Conservation (phyloP, 331 rosid genomes). For the Spiraea crenata region DNA sequence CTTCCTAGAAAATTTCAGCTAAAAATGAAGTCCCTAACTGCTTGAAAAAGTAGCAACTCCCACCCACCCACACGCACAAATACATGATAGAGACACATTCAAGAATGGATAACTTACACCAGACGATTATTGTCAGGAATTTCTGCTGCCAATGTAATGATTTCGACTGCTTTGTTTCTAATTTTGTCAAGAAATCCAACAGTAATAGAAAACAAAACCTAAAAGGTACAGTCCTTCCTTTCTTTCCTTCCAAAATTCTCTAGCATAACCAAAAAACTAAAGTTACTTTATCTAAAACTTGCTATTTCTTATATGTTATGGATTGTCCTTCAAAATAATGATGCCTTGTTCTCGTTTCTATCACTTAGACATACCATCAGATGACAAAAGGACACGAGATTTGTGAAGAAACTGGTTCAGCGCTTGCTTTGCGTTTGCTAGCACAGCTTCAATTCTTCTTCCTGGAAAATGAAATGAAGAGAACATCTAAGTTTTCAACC, state of each 20-base stretch:
- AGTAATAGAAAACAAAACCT: too few relatives aligned
- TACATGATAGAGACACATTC: background rate
- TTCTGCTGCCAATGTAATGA: slow-evolving; percentile 83
- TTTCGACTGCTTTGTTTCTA: slow-evolving; percentile 66
- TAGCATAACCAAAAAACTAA: slow-evolving; percentile 1
- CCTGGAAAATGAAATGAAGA: slow-evolving; percentile 39
- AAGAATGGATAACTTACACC: slow-evolving; percentile 53
- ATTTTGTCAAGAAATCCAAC: slow-evolving; percentile 55
- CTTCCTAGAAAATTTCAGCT: background rate
- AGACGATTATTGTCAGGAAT: slow-evolving; percentile 76
- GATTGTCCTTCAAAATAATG: slow-evolving; percentile 15
- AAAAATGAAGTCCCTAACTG: background rate
- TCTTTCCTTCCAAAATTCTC: slow-evolving; percentile 4
- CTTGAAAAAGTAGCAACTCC: background rate
- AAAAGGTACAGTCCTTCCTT: slow-evolving; percentile 4
- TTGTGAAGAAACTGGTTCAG: slow-evolving; percentile 77
- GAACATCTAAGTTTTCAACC: slow-evolving; percentile 18
- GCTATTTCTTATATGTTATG: background rate
- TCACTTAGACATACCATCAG: background rate
- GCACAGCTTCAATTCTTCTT: slow-evolving; percentile 80
- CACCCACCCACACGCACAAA: background rate
- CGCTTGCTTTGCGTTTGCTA: slow-evolving; percentile 71
- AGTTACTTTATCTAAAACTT: too few relatives aligned
- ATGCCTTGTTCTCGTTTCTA: background rate
- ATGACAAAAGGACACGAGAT: slow-evolving; percentile 61